These are phyloP conservation scores for Crithidia sp. DNA, from an alignment of 208 protist species.

Conservation along the genomic window DNA sequence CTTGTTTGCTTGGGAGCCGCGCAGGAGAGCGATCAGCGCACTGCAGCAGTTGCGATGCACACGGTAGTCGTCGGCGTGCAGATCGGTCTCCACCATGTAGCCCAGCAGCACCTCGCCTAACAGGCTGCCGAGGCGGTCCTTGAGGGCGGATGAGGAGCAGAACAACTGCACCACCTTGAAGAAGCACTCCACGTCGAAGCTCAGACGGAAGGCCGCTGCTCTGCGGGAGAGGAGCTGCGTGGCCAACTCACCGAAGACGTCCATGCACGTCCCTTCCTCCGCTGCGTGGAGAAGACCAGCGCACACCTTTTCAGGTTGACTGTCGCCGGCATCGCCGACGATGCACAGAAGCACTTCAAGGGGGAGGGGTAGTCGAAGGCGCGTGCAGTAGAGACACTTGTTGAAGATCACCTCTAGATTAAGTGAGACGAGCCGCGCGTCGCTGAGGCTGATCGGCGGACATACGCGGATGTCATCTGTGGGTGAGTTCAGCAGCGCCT, in stretches of 20 bases:
- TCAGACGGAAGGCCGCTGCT: constrained; percentile 39
- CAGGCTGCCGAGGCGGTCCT: constrained; percentile 48
- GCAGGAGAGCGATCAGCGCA: constrained; percentile 78
- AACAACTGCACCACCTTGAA: constrained; percentile 70
- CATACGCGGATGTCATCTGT: constrained; percentile 48
- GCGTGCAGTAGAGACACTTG: constrained; percentile 74
- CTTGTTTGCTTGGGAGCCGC: constrained; percentile 81
- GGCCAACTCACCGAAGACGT: constrained; percentile 50
- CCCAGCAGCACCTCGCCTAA: constrained; percentile 54
- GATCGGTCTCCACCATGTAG: constrained; percentile 53
- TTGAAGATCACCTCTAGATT: constrained; percentile 62
- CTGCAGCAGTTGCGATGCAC: constrained; percentile 74
- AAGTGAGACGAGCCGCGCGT: constrained; percentile 40
- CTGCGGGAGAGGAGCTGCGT: constrained; percentile 46
- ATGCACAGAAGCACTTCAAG: constrained; percentile 67
- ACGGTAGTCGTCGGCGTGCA: constrained; percentile 75
- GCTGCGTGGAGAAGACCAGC: constrained; percentile 33
- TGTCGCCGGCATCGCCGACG: constrained; percentile 36
- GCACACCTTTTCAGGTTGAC: constrained; percentile 38
- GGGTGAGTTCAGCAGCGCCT: constrained; percentile 50
- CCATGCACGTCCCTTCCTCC: constrained; percentile 49
- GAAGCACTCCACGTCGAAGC: constrained; percentile 64
- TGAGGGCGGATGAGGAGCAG: constrained; percentile 52
- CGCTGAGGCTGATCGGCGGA: constrained; percentile 34
- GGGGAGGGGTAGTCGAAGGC: constrained; percentile 40